These are phyloP conservation scores for Saprolegnia diclina DNA, from an alignment of 352 stramenopile genomes.

Conservation along the genomic window DNA sequence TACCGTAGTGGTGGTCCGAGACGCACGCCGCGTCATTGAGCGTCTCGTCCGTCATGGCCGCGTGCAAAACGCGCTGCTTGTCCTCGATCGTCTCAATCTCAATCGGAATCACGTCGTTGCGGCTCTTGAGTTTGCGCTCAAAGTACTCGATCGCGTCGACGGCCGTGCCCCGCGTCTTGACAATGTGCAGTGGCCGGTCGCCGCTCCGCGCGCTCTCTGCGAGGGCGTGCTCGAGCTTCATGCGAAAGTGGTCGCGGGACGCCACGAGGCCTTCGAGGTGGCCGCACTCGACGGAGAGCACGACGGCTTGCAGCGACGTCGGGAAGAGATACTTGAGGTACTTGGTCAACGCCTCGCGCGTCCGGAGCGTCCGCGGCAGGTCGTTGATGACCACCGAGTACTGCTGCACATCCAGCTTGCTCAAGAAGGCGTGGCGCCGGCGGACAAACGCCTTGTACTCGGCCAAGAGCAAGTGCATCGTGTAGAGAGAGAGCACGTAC, in stretches of 20 bases:
- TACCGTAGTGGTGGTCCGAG: constrained; percentile 10
- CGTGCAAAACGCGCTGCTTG: constrained; percentile 53
- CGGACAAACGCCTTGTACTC: constrained; percentile 72
- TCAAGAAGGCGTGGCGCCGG: constrained; percentile 72
- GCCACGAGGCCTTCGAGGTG: constrained; percentile 68
- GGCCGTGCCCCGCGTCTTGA: constrained; percentile 33
- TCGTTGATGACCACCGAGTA: constrained; percentile 75
- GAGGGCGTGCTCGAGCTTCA: constrained; percentile 63
- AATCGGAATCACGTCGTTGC: constrained; percentile 72
- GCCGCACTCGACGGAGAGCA: constrained; percentile 67
- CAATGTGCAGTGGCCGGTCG: constrained; percentile 45
- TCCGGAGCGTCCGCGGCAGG: constrained; percentile 63
- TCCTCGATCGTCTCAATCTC: constrained; percentile 62
- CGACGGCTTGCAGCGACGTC: constrained; percentile 56
- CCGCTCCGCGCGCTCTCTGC: constrained; percentile 53
- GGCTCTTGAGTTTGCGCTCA: constrained; percentile 53
- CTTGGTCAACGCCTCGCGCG: constrained; percentile 66
- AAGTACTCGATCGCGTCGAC: constrained; percentile 71
- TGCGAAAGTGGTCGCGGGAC: constrained; percentile 57
- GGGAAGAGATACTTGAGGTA: constrained; percentile 74
- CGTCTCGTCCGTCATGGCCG: constrained; percentile 43
- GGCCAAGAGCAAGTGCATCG: constrained; percentile 54
- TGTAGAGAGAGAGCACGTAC: constrained; percentile 54
- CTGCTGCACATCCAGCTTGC: constrained; percentile 53
- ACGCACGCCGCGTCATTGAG: constrained; percentile 30